These are phyloP conservation scores for Geranium incanum DNA, from an alignment of 441 rosid genomes.

Conservation along the genomic window DNA sequence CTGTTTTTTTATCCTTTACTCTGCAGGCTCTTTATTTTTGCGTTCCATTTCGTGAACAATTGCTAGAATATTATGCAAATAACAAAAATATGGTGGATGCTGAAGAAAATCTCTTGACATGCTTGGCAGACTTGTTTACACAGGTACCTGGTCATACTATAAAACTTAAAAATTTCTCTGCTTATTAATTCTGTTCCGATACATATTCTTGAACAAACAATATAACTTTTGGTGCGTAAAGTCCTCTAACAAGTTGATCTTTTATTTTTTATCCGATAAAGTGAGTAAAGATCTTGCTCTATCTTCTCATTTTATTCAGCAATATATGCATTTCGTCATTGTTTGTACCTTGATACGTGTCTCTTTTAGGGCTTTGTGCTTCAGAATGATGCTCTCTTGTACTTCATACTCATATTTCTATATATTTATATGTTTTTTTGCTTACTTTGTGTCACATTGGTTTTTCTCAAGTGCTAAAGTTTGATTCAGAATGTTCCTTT, in stretches of 20 bases:
- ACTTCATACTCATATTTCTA: not conserved
- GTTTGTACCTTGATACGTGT: not conserved
- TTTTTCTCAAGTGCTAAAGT: not conserved
- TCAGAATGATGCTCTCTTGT: not conserved
- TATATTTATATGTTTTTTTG: not conserved
- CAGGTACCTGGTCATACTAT: conserved; percentile 39
- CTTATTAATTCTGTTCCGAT: not conserved
- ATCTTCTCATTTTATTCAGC: not conserved
- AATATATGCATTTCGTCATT: not conserved
- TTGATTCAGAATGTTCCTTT: not conserved
- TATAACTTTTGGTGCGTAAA: not conserved
- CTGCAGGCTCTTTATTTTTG: conserved; percentile 95
- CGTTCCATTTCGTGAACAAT: conserved; percentile 93
- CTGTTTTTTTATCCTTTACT: conserved; percentile 12
- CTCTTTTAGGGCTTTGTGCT: not conserved
- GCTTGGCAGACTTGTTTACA: conserved; percentile 86
- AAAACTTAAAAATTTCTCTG: not conserved
- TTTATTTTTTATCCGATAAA: not conserved
- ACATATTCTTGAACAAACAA: not conserved
- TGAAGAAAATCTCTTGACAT: conserved; percentile 91
- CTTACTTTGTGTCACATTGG: not conserved
- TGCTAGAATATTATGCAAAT: conserved; percentile 76
- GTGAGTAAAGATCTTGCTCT: not conserved
- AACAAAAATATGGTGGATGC: conserved; percentile 63
- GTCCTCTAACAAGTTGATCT: not conserved